Percentiles rank a stretch among this genome's conserved stretches.
These are phyloP conservation scores for Metschnikowia shivogae DNA, from an alignment of 805 yeast species.

Conservation along the genomic window DNA sequence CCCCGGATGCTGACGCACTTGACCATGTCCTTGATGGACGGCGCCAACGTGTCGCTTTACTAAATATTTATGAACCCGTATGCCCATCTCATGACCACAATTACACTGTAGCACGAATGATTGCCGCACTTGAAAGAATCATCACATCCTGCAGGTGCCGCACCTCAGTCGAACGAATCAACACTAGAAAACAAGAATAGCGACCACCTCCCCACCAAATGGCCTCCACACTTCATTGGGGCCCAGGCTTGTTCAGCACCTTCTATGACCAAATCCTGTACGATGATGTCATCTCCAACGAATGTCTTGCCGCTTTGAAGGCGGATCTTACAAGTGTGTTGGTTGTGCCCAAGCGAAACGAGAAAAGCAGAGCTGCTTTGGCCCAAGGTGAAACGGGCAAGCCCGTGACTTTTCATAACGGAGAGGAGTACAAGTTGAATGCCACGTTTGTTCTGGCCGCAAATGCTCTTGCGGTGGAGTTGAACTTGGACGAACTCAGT, in stretches of 20 bases:
- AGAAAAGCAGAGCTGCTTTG: constrained; percentile 16
- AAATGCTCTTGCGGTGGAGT: constrained; percentile 49
- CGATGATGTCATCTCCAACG: constrained; percentile 5
- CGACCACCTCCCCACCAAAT: background rate
- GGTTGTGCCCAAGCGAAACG: constrained; percentile 32
- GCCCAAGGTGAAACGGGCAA: constrained; percentile 13
- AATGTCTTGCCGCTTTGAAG: constrained; percentile 12
- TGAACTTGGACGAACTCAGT: constrained; percentile 63
- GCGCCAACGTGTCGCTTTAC: constrained; percentile 11
- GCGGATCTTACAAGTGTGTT: constrained; percentile 32
- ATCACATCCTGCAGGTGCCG: constrained; percentile 6
- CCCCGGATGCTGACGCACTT: constrained; percentile 14
- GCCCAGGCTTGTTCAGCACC: constrained; percentile 11
- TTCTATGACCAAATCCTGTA: constrained; percentile 15
- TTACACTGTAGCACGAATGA: background rate
- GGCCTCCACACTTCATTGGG: constrained; percentile 12
- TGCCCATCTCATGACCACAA: background rate
- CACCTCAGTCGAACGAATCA: constrained; percentile 4
- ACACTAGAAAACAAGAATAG: background rate
- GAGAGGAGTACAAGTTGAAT: constrained; percentile 59
- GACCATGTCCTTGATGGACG: constrained; percentile 17
- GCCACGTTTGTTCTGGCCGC: constrained; percentile 60
- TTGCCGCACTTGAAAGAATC: constrained; percentile 1
- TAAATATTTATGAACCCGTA: background rate
- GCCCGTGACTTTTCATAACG: constrained; percentile 47